Evolutionary conservation across 78 protist genomes (phyloP).

Genomic region (Cavenderia fasciculata): DNA sequence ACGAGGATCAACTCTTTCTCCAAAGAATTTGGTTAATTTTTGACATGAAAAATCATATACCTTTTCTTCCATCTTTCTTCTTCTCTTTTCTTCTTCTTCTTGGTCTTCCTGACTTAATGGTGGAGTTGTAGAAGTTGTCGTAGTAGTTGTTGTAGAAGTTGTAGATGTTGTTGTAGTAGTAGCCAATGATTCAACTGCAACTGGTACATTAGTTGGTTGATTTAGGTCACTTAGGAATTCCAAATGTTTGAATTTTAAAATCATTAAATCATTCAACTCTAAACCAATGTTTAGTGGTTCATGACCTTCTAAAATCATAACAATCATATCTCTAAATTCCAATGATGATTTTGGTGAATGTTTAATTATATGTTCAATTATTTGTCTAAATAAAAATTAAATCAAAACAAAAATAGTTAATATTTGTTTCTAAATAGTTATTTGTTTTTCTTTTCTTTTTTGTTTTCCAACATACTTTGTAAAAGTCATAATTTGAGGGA

Average conservation of each 20-base stretch:
- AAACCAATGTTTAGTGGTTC: too few species aligned
- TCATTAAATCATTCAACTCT: too few species aligned
- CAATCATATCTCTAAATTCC: conserved; percentile 10
- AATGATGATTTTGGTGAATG: background rate
- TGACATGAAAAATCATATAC: conserved; percentile 23
- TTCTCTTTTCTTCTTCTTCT: too few species aligned
- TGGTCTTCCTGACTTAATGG: background rate
- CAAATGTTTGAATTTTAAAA: too few species aligned
- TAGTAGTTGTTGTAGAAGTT: background rate
- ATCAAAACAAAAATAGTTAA: too few species aligned
- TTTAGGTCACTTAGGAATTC: too few species aligned
- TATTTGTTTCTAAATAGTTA: background rate
- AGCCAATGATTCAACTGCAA: too few species aligned
- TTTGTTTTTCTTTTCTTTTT: background rate
- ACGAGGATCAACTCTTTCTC: conserved; percentile 23
- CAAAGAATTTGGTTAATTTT: conserved; percentile 53
- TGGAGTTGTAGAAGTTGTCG: background rate
- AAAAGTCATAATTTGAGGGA: conserved; percentile 25
- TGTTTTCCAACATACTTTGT: background rate
- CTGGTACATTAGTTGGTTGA: too few species aligned
- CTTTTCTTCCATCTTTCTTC: background rate
- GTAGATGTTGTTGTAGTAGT: too few species aligned
- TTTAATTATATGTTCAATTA: conserved; percentile 10
- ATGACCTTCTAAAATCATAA: background rate
- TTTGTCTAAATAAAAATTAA: conserved; percentile 18